phyloP scores from a whole-genome alignment of 345 rosid species.

The Rhizophora apiculata region DNA sequence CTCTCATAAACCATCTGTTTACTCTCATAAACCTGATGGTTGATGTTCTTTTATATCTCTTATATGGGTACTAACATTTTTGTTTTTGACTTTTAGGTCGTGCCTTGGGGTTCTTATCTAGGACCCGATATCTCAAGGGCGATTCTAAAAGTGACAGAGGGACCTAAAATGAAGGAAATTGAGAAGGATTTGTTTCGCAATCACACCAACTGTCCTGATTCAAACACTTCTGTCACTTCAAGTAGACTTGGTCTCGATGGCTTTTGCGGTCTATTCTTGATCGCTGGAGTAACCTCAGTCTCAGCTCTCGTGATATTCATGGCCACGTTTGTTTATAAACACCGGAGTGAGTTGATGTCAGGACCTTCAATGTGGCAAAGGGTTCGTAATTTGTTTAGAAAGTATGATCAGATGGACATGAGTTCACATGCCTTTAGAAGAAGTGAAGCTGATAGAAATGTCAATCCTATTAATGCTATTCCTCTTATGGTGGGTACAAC shows the following conservation, averaged over 20 bases:
- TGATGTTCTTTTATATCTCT: not conserved
- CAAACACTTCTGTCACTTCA: not conserved
- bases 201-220: not conserved
- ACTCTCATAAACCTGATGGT: not conserved
- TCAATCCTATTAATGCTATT: no score
- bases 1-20: not conserved
- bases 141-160: conserved; percentile 7
- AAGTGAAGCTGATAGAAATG: not conserved
- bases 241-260: conserved; percentile 11
- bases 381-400: conserved; percentile 4
- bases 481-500: not conserved
- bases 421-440: conserved; percentile 6
- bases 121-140: conserved; percentile 19
- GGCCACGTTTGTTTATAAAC: not conserved
- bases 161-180: conserved; percentile 9
- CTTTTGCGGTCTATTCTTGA: conserved; percentile 23
- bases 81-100: conserved; percentile 2
- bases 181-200: conserved; percentile 5
- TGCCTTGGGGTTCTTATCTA: conserved; percentile 13
- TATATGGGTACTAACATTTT: not conserved
- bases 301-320: conserved; percentile 5
- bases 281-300: conserved; percentile 11
- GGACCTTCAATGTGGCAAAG: conserved; percentile 1
- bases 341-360: no score
- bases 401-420: conserved; percentile 13